Conservation (phyloP, 768 basidiomycete genomes). For the Tulasnella sp. region DNA sequence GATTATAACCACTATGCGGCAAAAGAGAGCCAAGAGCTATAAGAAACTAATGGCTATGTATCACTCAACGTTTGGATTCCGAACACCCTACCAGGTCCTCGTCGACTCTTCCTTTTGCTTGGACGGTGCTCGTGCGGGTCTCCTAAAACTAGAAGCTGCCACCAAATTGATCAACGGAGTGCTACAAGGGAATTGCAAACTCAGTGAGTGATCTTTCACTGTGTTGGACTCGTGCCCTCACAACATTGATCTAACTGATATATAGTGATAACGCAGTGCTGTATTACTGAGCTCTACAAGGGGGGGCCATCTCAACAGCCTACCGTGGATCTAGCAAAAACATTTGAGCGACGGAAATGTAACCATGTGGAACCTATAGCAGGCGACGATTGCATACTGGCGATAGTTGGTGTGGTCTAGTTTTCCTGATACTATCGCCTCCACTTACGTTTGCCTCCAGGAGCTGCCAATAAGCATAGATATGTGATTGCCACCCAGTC, state of each 20-base stretch:
- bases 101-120: slow-evolving; percentile 81
- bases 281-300: slow-evolving; percentile 84
- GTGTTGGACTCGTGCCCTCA: not conserved
- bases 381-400: slow-evolving; percentile 68
- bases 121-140: slow-evolving; percentile 31
- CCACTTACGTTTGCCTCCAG: slow-evolving; percentile 27
- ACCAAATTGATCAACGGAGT: slow-evolving; percentile 57
- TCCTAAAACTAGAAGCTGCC: not conserved
- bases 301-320: slow-evolving; percentile 60
- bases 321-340: slow-evolving; percentile 80
- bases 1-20: slow-evolving; percentile 72
- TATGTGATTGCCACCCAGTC: slow-evolving; percentile 85
- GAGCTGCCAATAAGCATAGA: slow-evolving; percentile 77
- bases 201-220: slow-evolving; percentile 47
- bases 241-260: slow-evolving; percentile 15
- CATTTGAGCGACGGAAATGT: slow-evolving; percentile 85
- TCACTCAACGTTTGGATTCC: slow-evolving; percentile 73
- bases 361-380: slow-evolving; percentile 84
- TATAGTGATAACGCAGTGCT: slow-evolving; percentile 97
- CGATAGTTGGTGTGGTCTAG: slow-evolving; percentile 57
- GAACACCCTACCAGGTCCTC: slow-evolving; percentile 87
- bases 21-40: slow-evolving; percentile 91
- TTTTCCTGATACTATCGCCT: not conserved
- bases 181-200: slow-evolving; percentile 79
- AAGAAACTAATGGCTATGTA: slow-evolving; percentile 90